Conservation (phyloP, 306 rosid genomes). For the Rubus parviflorus region DNA sequence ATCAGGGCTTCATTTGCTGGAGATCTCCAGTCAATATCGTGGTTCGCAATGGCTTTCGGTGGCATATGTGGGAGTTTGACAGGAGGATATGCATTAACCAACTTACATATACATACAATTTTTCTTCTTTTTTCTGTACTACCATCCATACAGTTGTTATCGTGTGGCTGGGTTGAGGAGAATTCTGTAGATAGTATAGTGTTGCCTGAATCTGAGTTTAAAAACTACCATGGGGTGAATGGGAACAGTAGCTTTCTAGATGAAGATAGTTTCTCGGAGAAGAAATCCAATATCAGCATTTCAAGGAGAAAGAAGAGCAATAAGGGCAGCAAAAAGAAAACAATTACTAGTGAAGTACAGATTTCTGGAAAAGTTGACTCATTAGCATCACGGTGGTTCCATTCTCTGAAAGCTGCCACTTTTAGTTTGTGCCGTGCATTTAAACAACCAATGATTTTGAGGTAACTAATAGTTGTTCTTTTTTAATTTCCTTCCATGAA, state of each 20-base stretch:
- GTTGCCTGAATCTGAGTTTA: slow-evolving; percentile 31
- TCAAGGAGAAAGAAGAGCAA: slow-evolving; percentile 59
- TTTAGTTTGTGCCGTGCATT: slow-evolving; percentile 58
- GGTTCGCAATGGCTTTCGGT: slow-evolving; percentile 88
- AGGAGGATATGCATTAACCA: slow-evolving; percentile 78
- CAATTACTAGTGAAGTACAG: slow-evolving; percentile 33
- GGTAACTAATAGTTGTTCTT: slow-evolving; percentile 41
- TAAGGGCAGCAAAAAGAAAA: slow-evolving; percentile 33
- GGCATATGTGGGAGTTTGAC: slow-evolving; percentile 80
- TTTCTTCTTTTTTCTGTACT: slow-evolving; percentile 71
- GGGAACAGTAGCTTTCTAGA: slow-evolving; percentile 33
- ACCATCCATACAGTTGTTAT: slow-evolving; percentile 70
- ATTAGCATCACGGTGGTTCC: slow-evolving; percentile 48
- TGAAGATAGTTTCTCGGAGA: slow-evolving; percentile 35
- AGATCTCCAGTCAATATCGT: slow-evolving; percentile 77
- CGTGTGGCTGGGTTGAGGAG: slow-evolving; percentile 73
- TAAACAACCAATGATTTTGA: slow-evolving; percentile 71
- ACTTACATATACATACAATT: slow-evolving; percentile 50
- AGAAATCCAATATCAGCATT: slow-evolving; percentile 36
- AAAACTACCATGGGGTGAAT: slow-evolving; percentile 24
- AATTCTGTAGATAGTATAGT: slow-evolving; percentile 36
- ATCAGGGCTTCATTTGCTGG: slow-evolving; percentile 76
- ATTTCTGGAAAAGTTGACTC: slow-evolving; percentile 37
- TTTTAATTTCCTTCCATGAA: not conserved
- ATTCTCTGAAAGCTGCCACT: slow-evolving; percentile 58